These are phyloP conservation scores for Crithidia acanthocephali DNA, from an alignment of 208 protist genomes.

Conservation along the genomic window DNA sequence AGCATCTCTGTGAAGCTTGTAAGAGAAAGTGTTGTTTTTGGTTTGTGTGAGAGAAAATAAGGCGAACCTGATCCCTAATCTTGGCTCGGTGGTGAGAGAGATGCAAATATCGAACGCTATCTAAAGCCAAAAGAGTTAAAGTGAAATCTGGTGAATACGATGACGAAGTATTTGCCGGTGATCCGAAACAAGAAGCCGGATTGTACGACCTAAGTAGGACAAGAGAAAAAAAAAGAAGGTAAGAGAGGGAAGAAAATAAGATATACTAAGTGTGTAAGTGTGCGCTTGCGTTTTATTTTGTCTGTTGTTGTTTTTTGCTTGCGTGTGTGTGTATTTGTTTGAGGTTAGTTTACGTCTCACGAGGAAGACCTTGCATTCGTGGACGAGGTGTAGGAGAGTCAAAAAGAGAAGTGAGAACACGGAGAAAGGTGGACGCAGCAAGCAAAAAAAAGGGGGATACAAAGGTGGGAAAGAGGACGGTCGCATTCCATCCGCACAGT, in stretches of 20 bases:
- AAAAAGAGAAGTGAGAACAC: neutral
- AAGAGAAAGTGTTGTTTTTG: conserved; percentile 1
- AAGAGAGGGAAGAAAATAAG: conserved; percentile 15
- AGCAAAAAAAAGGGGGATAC: too few relatives aligned
- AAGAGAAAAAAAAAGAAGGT: neutral
- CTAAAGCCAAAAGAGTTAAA: too few relatives aligned
- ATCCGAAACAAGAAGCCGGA: neutral
- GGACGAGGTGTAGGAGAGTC: too few relatives aligned
- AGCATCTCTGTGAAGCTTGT: conserved; percentile 48
- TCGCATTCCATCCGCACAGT: too few relatives aligned
- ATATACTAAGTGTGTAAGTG: conserved; percentile 22
- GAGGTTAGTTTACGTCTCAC: neutral
- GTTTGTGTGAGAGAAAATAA: neutral
- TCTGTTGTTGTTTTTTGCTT: neutral
- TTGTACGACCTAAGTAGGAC: neutral
- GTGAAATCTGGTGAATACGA: neutral
- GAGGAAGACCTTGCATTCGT: neutral
- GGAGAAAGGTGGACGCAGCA: neutral
- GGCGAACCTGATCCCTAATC: too few relatives aligned
- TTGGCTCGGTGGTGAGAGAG: too few relatives aligned
- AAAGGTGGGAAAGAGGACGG: too few relatives aligned
- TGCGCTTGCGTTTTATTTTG: conserved; percentile 2
- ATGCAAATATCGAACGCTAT: too few relatives aligned
- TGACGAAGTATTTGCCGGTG: neutral
- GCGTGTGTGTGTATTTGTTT: conserved; percentile 5